phyloP scores from a whole-genome alignment of 2,329 filamentous ascomycete genomes.

The Westerdykella sp. region DNA sequence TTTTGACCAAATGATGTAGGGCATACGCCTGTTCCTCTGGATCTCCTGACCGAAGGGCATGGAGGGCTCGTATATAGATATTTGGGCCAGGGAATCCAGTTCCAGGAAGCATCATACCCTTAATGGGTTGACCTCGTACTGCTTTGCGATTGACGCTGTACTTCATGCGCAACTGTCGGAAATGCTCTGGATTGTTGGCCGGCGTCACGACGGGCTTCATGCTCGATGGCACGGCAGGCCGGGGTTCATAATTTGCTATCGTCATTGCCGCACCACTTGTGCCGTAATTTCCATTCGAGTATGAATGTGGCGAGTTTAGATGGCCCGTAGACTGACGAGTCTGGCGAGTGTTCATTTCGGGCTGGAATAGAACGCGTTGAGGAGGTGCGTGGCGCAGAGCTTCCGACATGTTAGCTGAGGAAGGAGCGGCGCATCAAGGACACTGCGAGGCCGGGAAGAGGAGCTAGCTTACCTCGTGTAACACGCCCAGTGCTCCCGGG shows the following conservation, averaged over 20 bases:
- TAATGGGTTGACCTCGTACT: slow-evolving; percentile 28
- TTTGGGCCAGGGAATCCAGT: slow-evolving; percentile 72
- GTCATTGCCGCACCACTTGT: slow-evolving; percentile 46
- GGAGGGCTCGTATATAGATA: slow-evolving; percentile 83
- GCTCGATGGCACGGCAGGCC: slow-evolving; percentile 55
- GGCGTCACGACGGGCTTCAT: slow-evolving; percentile 71
- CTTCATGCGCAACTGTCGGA: slow-evolving; percentile 53
- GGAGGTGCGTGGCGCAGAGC: slow-evolving; percentile 76
- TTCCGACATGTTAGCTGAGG: slow-evolving; percentile 23
- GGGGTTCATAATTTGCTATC: slow-evolving; percentile 64
- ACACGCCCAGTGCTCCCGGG: slow-evolving; percentile 39
- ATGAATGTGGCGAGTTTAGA: slow-evolving; percentile 38
- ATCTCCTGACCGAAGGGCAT: slow-evolving; percentile 74
- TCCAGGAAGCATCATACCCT: slow-evolving; percentile 56
- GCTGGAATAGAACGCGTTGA: slow-evolving; percentile 77
- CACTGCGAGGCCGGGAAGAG: background rate
- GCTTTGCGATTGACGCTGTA: slow-evolving; percentile 43
- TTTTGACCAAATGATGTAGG: slow-evolving; percentile 87
- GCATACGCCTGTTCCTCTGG: slow-evolving; percentile 85
- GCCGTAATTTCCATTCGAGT: slow-evolving; percentile 34
- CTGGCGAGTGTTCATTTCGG: slow-evolving; percentile 63
- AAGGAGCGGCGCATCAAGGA: slow-evolving; percentile 7
- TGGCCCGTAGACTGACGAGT: slow-evolving; percentile 48
- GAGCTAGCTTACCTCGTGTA: slow-evolving; percentile 28
- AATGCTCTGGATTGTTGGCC: slow-evolving; percentile 64